Conservation (phyloP, 148 eudicot species). For the Cornus suecica region DNA sequence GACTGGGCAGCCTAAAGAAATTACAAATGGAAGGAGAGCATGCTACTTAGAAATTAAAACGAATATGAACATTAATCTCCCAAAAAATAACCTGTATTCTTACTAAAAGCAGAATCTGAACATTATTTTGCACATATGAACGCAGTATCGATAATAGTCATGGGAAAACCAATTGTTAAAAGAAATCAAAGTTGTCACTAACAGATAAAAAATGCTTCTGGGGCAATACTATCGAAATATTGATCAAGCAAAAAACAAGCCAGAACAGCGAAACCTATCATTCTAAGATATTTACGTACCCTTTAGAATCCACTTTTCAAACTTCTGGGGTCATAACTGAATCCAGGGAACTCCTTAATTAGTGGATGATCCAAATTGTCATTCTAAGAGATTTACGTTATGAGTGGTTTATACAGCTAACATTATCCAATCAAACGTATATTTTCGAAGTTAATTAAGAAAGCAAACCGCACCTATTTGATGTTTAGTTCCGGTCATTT, state of each 20-base stretch:
- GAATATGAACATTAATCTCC: neutral
- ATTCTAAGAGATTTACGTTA: too few species aligned
- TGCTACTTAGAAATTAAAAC: neutral
- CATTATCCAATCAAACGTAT: neutral
- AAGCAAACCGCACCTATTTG: neutral
- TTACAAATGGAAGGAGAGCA: neutral
- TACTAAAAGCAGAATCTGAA: neutral
- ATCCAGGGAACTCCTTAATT: too few species aligned
- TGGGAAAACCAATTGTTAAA: neutral
- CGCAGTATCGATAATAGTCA: neutral
- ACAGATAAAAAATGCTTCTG: neutral
- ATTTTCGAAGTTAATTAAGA: neutral
- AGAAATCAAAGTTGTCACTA: too few species aligned
- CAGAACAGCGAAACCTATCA: neutral
- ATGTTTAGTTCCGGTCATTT: neutral
- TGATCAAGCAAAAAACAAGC: neutral
- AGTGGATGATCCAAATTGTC: too few species aligned
- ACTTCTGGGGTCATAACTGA: neutral
- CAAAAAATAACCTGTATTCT: neutral
- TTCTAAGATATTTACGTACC: neutral
- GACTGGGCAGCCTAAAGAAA: slow-evolving; percentile 53
- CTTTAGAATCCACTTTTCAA: slow-evolving; percentile 2
- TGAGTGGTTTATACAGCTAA: neutral
- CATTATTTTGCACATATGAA: neutral
- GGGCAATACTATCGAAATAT: neutral